Evolutionary conservation across 2,329 filamentous ascomycete species (phyloP).

Genomic region (Dryadomyces quercus-mongolicae): DNA sequence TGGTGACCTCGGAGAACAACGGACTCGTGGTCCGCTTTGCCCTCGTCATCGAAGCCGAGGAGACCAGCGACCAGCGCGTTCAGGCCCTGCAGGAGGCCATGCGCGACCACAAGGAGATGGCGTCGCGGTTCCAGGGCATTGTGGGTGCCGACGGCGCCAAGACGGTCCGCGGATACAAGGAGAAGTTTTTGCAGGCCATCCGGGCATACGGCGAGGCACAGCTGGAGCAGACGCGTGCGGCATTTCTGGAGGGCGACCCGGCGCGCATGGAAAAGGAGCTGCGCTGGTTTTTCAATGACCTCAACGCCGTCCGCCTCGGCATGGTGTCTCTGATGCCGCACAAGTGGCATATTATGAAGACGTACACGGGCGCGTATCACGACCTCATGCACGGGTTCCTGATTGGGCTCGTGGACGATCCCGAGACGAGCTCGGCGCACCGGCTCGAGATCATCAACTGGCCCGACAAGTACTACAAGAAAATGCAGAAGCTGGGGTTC

Average conservation of each 20-base stretch:
- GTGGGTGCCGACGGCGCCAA: conserved; percentile 67
- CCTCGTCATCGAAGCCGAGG: conserved; percentile 86
- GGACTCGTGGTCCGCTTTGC: conserved; percentile 84
- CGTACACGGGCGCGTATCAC: conserved; percentile 86
- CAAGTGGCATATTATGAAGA: conserved; percentile 91
- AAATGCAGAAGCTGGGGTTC: conserved; percentile 86
- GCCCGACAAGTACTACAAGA: conserved; percentile 90
- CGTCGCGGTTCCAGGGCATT: conserved; percentile 86
- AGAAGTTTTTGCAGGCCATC: conserved; percentile 81
- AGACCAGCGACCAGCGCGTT: conserved; percentile 89
- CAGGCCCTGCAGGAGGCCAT: conserved; percentile 87
- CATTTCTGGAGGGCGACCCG: conserved; percentile 70
- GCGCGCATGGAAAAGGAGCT: conserved; percentile 73
- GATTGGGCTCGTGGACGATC: conserved; percentile 68
- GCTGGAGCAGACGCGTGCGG: conserved; percentile 57
- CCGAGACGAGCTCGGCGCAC: conserved; percentile 72
- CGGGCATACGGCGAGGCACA: conserved; percentile 60
- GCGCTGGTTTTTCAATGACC: conserved; percentile 96
- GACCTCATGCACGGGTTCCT: conserved; percentile 92
- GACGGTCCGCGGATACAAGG: conserved; percentile 88
- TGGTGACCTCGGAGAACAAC: conserved; percentile 78
- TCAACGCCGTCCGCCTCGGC: conserved; percentile 86
- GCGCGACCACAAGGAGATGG: conserved; percentile 91
- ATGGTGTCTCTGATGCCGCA: conserved; percentile 88
- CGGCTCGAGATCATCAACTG: conserved; percentile 89